Conservation (phyloP, 140 eudicot genomes). For the Erigeron philadelphicus region DNA sequence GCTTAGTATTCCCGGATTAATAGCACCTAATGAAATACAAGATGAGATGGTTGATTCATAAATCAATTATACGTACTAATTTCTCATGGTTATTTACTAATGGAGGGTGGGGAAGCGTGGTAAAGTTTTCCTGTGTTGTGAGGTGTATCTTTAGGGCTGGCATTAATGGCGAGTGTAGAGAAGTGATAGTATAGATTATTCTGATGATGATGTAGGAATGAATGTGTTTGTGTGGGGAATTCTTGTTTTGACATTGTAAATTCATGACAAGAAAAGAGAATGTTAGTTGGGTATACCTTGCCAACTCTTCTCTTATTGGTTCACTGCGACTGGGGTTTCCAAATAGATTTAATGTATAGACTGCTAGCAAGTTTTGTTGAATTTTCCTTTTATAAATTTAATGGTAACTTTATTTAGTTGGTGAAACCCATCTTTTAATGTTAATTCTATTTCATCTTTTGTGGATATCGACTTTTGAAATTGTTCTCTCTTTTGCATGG, state of each 20-base stretch:
- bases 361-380: constrained; percentile 31
- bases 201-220: constrained; percentile 30
- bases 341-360: constrained; percentile 27
- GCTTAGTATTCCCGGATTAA: constrained; percentile 83
- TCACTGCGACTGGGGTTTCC: background rate
- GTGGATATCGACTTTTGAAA: no score
- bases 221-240: constrained; percentile 18
- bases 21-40: constrained; percentile 92
- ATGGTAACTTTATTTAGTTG: background rate
- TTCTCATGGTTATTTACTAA: constrained; percentile 1
- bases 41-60: constrained; percentile 90
- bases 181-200: constrained; percentile 20
- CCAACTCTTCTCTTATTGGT: constrained; percentile 12
- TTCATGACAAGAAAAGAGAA: constrained; percentile 18
- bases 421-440: no score
- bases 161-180: constrained; percentile 29
- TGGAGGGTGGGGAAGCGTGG: constrained; percentile 18
- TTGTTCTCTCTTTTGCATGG: no score
- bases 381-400: background rate
- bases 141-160: background rate
- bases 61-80: background rate
- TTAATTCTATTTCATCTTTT: no score
- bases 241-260: constrained; percentile 25
- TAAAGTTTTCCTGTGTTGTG: constrained; percentile 16
- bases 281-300: constrained; percentile 10